Percentiles rank a stretch among this genome's conserved stretches.
Conservation (phyloP, 139 green algal genomes). For the Klebsormidium nitens region DNA sequence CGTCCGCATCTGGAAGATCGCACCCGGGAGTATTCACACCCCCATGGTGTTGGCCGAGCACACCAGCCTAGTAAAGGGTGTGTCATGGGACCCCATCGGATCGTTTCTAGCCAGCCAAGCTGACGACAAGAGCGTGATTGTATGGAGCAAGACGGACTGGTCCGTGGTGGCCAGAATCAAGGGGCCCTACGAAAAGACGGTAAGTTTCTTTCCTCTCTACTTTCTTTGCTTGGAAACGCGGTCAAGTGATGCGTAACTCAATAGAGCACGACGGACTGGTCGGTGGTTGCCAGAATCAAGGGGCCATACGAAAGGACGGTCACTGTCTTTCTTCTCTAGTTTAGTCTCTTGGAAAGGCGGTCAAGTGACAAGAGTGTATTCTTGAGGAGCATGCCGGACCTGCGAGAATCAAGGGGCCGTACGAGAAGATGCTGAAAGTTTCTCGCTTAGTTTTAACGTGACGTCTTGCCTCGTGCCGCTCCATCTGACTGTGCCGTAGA, state of each 20-base stretch:
- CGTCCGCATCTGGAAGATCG: constrained; percentile 62
- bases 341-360: too few species aligned
- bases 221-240: too few species aligned
- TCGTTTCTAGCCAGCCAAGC: constrained; percentile 76
- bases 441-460: background rate
- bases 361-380: too few species aligned
- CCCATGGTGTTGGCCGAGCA: constrained; percentile 54
- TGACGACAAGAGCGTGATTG: constrained; percentile 69
- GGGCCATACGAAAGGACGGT: constrained; percentile 48
- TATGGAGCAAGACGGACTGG: constrained; percentile 78
- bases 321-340: too few species aligned
- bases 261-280: constrained; percentile 71
- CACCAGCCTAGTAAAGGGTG: constrained; percentile 83
- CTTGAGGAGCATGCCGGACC: too few species aligned
- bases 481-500: too few species aligned
- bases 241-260: too few species aligned
- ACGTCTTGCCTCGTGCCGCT: too few species aligned
- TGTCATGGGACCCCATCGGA: constrained; percentile 92
- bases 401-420: too few species aligned
- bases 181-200: constrained; percentile 46
- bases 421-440: background rate
- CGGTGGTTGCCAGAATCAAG: constrained; percentile 36
- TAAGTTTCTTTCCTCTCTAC: constrained; percentile 1
- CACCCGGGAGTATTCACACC: constrained; percentile 4
- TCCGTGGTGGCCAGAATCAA: constrained; percentile 38